phyloP scores from a whole-genome alignment of 2,329 filamentous ascomycete species.

The Thielaviopsis populi region DNA sequence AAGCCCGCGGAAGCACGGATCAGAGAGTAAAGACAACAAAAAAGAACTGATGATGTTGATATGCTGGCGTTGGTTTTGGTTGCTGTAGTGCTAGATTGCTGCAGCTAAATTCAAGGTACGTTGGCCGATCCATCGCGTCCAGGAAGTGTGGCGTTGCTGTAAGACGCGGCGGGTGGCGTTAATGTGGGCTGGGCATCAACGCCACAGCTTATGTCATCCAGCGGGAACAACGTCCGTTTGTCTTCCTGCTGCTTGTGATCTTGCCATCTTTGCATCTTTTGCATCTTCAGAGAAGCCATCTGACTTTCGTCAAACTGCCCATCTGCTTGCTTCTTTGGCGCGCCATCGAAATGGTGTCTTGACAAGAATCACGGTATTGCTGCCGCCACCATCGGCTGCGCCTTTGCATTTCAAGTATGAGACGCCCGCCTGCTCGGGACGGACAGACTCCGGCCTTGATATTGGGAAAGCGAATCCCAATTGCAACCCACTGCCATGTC shows the following conservation, averaged over 20 bases:
- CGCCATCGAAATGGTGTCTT: not conserved
- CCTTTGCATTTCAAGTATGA: no score
- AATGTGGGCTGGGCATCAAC: not conserved
- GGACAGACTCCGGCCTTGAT: no score
- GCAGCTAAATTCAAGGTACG: not conserved
- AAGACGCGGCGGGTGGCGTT: not conserved
- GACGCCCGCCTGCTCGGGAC: no score
- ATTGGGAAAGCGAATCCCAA: no score
- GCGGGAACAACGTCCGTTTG: not conserved
- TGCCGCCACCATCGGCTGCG: not conserved
- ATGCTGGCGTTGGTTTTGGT: not conserved
- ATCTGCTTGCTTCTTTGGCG: not conserved
- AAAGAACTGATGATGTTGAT: not conserved
- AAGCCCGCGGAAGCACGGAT: not conserved
- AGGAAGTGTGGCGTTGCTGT: conserved; percentile 3
- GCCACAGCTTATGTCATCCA: not conserved
- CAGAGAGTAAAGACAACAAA: not conserved
- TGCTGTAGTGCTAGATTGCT: not conserved
- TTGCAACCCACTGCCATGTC: not conserved
- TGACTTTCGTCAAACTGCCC: no score
- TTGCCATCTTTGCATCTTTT: not conserved
- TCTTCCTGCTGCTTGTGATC: not conserved
- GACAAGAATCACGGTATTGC: not conserved
- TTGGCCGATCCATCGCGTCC: conserved; percentile 5
- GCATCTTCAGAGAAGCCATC: not conserved